phyloP scores from a whole-genome alignment of 495 filamentous ascomycete genomes.

The Baudoinia panamericana region DNA sequence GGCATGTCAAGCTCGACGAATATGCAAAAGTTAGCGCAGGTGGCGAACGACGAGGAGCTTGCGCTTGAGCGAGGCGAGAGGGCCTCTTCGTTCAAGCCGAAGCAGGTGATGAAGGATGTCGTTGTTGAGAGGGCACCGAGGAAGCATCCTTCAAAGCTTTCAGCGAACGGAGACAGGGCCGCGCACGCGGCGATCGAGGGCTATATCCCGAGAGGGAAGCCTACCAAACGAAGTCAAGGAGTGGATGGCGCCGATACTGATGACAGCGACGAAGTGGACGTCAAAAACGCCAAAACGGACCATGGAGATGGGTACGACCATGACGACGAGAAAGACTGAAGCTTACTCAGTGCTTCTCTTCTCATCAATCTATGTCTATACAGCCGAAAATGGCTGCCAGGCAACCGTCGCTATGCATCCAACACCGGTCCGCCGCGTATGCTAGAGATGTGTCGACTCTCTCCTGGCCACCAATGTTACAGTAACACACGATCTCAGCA shows the following conservation, averaged over 20 bases:
- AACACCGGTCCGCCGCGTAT: no score
- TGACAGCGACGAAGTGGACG: conserved; percentile 8
- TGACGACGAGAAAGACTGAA: no score
- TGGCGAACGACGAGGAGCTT: conserved; percentile 24
- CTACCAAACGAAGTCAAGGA: not conserved
- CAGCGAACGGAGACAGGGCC: not conserved
- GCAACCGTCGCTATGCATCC: not conserved
- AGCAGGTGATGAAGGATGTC: conserved; percentile 25
- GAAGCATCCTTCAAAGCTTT: conserved; percentile 1
- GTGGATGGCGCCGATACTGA: conserved; percentile 2
- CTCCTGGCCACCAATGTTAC: no score
- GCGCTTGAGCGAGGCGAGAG: conserved; percentile 43
- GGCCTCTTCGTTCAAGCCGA: conserved; percentile 19
- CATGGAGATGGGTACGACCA: no score
- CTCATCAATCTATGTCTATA: no score
- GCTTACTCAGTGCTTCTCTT: no score
- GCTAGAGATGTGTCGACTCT: no score
- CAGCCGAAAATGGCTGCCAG: not conserved
- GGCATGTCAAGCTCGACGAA: conserved; percentile 9
- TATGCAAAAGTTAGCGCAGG: conserved; percentile 10
- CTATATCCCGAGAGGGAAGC: conserved; percentile 7
- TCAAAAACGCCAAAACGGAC: no score
- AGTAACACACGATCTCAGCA: no score
- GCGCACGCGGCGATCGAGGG: conserved; percentile 13
- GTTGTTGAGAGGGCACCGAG: conserved; percentile 38